These are phyloP conservation scores for Plectranthus barbatus DNA, from an alignment of 257 asterid species.

Conservation along the genomic window DNA sequence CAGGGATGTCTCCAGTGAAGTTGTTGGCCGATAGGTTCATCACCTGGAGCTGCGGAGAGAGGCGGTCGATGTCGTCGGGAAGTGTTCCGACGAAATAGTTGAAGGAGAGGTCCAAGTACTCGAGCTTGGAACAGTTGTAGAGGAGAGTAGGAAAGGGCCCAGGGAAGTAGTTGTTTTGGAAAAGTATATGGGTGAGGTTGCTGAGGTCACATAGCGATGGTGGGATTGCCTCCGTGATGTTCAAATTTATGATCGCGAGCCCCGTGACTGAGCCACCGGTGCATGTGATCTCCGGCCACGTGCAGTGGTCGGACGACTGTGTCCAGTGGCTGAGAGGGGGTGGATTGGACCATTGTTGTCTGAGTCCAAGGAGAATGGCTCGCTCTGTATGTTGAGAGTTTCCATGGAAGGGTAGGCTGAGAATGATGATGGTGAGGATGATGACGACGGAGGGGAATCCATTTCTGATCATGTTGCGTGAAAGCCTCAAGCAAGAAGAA, in stretches of 20 bases:
- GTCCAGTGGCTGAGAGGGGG: constrained; percentile 55
- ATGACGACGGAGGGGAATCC: not conserved
- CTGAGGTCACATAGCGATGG: constrained; percentile 42
- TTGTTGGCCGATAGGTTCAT: constrained; percentile 39
- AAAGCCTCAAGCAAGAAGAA: too few relatives aligned
- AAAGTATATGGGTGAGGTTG: constrained; percentile 41
- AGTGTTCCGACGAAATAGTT: constrained; percentile 44
- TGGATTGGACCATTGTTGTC: constrained; percentile 49
- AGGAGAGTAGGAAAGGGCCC: constrained; percentile 40
- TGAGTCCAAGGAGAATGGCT: constrained; percentile 43
- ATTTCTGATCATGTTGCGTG: constrained; percentile 32
- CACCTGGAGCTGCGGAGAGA: constrained; percentile 33
- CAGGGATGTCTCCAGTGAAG: constrained; percentile 60
- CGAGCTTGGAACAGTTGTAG: constrained; percentile 41
- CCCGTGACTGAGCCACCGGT: constrained; percentile 33
- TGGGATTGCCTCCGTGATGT: constrained; percentile 36
- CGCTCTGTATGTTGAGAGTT: constrained; percentile 45
- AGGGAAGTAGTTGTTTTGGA: constrained; percentile 29
- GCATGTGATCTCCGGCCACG: constrained; percentile 73
- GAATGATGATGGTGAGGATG: constrained; percentile 22
- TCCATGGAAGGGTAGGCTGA: constrained; percentile 35
- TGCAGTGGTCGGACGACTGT: constrained; percentile 49
- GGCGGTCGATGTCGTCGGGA: constrained; percentile 41
- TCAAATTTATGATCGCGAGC: constrained; percentile 11
- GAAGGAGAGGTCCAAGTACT: constrained; percentile 46